Percentiles rank a stretch among this genome's conserved stretches.
Evolutionary conservation across 225 moss, liverwort and hornwort species (phyloP).

Genomic region (Bryum argenteum): DNA sequence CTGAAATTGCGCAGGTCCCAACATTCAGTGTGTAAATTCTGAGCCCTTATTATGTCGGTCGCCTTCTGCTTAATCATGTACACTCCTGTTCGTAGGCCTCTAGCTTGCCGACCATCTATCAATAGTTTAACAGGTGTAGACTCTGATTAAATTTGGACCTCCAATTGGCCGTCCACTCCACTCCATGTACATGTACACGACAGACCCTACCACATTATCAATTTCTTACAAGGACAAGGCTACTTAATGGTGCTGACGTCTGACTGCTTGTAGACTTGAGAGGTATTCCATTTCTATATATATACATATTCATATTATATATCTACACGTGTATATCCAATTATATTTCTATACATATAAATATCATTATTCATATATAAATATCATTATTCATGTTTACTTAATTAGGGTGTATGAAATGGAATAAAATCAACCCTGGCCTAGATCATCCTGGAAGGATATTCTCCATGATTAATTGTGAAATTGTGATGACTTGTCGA

Average conservation of each 20-base stretch:
- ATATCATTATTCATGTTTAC: too few relatives aligned
- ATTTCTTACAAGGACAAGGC: conserved; percentile 8
- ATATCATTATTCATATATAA: too few relatives aligned
- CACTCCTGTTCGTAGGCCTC: not conserved
- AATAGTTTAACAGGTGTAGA: not conserved
- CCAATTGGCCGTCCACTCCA: conserved; percentile 33
- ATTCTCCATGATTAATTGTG: too few relatives aligned
- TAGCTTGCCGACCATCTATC: not conserved
- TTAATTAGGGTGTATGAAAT: too few relatives aligned
- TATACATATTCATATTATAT: too few relatives aligned
- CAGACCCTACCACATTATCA: conserved; percentile 10
- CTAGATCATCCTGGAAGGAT: too few relatives aligned
- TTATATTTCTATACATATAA: too few relatives aligned
- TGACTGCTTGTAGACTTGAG: not conserved
- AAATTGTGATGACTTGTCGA: too few relatives aligned
- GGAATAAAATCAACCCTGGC: too few relatives aligned
- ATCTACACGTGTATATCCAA: too few relatives aligned
- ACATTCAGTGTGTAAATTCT: conserved; percentile 29
- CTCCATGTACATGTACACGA: conserved; percentile 23
- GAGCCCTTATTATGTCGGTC: not conserved
- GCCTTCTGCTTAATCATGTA: conserved; percentile 18
- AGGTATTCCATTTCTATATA: too few relatives aligned
- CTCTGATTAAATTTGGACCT: conserved; percentile 31
- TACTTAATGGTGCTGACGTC: not conserved
- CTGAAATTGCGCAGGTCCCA: conserved; percentile 45